Percentiles rank a stretch among this genome's conserved stretches.
phyloP scores from a whole-genome alignment of 306 rosid species.

The Macrotyloma uniflorum region DNA sequence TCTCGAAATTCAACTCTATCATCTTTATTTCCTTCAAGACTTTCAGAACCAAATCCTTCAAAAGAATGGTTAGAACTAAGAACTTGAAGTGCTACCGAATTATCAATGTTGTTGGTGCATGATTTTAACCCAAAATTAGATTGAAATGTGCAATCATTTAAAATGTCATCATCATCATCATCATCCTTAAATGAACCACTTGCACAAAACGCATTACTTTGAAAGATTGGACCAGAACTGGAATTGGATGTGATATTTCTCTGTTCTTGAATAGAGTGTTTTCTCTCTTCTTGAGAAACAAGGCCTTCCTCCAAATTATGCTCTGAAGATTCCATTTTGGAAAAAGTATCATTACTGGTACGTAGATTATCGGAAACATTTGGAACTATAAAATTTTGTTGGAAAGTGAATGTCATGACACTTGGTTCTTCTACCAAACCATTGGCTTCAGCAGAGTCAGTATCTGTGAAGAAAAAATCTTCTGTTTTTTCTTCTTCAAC shows the following conservation, averaged over 20 bases:
- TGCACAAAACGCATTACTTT: neutral
- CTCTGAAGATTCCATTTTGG: neutral
- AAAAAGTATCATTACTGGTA: neutral
- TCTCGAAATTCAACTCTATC: conserved; percentile 4
- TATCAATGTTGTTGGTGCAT: neutral
- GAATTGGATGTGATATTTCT: conserved; percentile 1
- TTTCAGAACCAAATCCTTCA: conserved; percentile 28
- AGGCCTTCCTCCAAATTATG: neutral
- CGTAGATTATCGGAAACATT: conserved; percentile 4
- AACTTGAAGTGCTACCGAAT: conserved; percentile 23
- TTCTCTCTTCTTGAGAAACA: conserved; percentile 4
- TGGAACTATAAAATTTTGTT: conserved; percentile 38
- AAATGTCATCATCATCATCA: conserved; percentile 28
- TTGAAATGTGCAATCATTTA: neutral
- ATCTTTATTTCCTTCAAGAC: neutral
- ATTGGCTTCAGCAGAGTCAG: conserved; percentile 10
- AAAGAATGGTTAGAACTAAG: neutral
- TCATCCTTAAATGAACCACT: conserved; percentile 37
- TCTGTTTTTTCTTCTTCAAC: conserved; percentile 30
- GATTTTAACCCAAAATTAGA: conserved; percentile 33
- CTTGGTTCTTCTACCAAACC: conserved; percentile 49
- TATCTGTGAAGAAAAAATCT: neutral
- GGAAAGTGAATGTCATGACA: conserved; percentile 40
- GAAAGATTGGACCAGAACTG: conserved; percentile 10
- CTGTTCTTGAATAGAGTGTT: conserved; percentile 20